A percentile compares a stretch with the other conserved stretches of the same genome.
Evolutionary conservation across 768 basidiomycete genomes (phyloP).

Genomic region (Megacollybia marginata): DNA sequence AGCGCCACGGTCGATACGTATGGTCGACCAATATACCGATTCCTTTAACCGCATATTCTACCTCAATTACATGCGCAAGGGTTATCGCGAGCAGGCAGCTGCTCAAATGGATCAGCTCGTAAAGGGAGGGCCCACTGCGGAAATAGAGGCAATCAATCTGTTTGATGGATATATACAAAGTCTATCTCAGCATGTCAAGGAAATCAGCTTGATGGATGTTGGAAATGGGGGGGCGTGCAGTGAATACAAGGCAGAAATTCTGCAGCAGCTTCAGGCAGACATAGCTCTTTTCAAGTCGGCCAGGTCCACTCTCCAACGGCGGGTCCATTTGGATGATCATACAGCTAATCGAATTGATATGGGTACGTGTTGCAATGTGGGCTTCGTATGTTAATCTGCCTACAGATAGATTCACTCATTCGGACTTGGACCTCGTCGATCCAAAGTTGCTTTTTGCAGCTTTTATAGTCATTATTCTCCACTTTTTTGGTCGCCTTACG

Average conservation of each 20-base stretch:
- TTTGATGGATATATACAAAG: too few relatives aligned
- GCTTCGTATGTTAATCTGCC: background rate
- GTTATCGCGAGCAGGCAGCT: background rate
- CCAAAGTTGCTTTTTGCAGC: background rate
- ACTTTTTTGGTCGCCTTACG: background rate
- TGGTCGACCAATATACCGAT: background rate
- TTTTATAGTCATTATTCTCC: background rate
- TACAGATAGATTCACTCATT: background rate
- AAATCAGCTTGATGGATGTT: too few relatives aligned
- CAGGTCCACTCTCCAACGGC: too few relatives aligned
- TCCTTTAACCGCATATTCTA: background rate
- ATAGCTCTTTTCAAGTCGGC: background rate
- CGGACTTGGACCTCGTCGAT: background rate
- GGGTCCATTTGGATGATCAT: background rate
- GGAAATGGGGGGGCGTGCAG: too few relatives aligned
- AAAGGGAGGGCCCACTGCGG: background rate
- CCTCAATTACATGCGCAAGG: background rate
- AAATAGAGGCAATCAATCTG: too few relatives aligned
- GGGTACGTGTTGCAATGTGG: background rate
- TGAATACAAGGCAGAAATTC: background rate
- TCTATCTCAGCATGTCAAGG: too few relatives aligned
- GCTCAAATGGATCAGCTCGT: background rate
- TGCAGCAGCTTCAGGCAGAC: background rate
- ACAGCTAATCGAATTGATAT: background rate
- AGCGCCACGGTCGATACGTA: too few relatives aligned